These are phyloP conservation scores for Licmophora abbreviata DNA, from an alignment of 108 stramenopile species.

Conservation along the genomic window DNA sequence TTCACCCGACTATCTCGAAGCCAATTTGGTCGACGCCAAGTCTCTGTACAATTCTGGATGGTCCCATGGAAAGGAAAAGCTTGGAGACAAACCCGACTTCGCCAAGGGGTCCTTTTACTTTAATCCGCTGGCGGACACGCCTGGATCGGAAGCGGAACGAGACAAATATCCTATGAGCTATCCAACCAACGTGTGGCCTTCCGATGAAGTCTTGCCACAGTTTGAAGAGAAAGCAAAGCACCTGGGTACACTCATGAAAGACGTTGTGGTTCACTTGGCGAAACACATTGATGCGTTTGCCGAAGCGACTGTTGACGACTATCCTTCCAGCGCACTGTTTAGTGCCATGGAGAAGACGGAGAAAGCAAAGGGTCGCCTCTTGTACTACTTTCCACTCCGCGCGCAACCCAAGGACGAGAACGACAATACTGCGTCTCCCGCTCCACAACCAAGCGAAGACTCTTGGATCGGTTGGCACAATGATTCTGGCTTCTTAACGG, in stretches of 20 bases:
- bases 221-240: constrained; percentile 40
- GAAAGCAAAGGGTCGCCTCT: constrained; percentile 84
- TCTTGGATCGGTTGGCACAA: constrained; percentile 94
- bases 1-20: constrained; percentile 37
- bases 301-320: constrained; percentile 16
- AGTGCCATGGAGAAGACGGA: constrained; percentile 59
- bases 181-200: constrained; percentile 86
- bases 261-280: constrained; percentile 45
- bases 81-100: constrained; percentile 77
- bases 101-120: constrained; percentile 88
- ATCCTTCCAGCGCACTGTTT: constrained; percentile 29
- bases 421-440: constrained; percentile 4
- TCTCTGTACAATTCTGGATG: constrained; percentile 88
- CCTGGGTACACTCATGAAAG: constrained; percentile 72
- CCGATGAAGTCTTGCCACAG: constrained; percentile 37
- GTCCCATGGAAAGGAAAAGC: constrained; percentile 87
- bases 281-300: constrained; percentile 67
- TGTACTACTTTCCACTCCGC: constrained; percentile 86
- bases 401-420: constrained; percentile 5
- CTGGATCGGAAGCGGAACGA: constrained; percentile 71
- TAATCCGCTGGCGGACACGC: constrained; percentile 71
- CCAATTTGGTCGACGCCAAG: constrained; percentile 45
- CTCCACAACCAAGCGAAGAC: no score
- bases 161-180: constrained; percentile 68
- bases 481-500: constrained; percentile 88